Base-by-base conservation (phyloP, 2,329 filamentous ascomycete genomes). In the Rhytidhysteron rufulum region DNA sequence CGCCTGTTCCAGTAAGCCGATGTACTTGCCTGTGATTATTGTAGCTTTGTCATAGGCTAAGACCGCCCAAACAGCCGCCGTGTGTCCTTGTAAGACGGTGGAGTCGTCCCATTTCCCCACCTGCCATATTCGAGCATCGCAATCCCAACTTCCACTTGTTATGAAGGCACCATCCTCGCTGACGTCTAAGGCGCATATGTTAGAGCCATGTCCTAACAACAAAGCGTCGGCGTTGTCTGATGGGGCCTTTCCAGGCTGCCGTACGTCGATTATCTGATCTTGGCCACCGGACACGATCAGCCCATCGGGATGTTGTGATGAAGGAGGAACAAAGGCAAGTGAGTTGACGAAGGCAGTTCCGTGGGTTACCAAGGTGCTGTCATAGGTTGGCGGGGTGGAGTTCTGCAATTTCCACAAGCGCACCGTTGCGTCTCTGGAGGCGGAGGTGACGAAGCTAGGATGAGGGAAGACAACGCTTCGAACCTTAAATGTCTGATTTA, bases 111-210 rank as follows among this genome's bases (percentile, higher is more conserved):
- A 96, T 50, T 85, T 89, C 30, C 80, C 79, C n/a, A 93, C 72
- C 47, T 76, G 78, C 93, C 93, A 98, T 38, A 97, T 71, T 40
- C 88, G 83, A 20, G 88, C 90, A 49, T 89, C 85, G 21, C 80
- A 80, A 65, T 98, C 93, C 93, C 93, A 98, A 55, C 90, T 87
- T 22, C 91, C 93, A 50, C 91, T 97, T 34, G 96, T 83, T 30
- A 97, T 75, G 62, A 82, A 87, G 33, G 71, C 78, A 2, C 83
- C 85, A 43, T 82, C 78, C 1, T 84, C 78, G 37, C 83, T 84
- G 13, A 88, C 83, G 55, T 95, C 88, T 32, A 98, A 69, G 7
- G 90, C 78, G 63, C 91, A 96, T 33, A 98, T 82, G 55, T 97
- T 97, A 62, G 86, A 79, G 16, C 79, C 77, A 62, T 98, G 93